Evolutionary conservation across 768 basidiomycete species (phyloP), one percentile per base, ranked within the genome.

Genomic region (Baorangia bicolor): DNA sequence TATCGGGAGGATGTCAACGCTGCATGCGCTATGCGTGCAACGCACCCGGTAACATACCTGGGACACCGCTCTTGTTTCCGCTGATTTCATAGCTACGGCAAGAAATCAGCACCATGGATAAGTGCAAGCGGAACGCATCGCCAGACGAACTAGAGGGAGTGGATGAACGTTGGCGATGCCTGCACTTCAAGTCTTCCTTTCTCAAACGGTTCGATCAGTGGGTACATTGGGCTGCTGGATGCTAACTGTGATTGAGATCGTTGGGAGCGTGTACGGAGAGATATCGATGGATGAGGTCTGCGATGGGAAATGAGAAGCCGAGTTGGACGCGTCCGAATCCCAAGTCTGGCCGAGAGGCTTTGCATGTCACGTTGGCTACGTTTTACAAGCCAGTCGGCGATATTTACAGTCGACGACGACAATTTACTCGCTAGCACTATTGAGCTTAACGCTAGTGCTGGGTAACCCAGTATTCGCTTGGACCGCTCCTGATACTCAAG

Each of bases 61-160:
- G 89, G 51, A 74, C 78, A 21, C 91, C 92, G 39, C 85, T 76
- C 60, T 83, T 83, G 64, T 89, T 93, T 38, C 92, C 92, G 61
- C 84, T 84, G 48, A 93, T 64, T 71, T 93, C 91, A 65, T 90
- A 94, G 74, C 92, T 94, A 52, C 21, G 42, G 28, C 21, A 51
- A 44, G 13, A 20, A 20, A 28, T 62, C 16, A 23, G 21, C 28
- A 12, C 12, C 18, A 45, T 42, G 39, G 13, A 52, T 60, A 4
- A 58, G 43, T 12, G 13, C 25, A 16, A 51, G 49, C 14, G 42
- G 31, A 51, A 47, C 3, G 30, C 25, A 49, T 56, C 72, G 59
- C 50, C 27, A 34, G 33, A 75, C 81, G 57, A 59, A 92, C 90
- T 94, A 84, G 57, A 94, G 81, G 8, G 81, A 83, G 69, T 94